Conservation (phyloP, 257 asterid species). For the Solanum bukasovii region DNA sequence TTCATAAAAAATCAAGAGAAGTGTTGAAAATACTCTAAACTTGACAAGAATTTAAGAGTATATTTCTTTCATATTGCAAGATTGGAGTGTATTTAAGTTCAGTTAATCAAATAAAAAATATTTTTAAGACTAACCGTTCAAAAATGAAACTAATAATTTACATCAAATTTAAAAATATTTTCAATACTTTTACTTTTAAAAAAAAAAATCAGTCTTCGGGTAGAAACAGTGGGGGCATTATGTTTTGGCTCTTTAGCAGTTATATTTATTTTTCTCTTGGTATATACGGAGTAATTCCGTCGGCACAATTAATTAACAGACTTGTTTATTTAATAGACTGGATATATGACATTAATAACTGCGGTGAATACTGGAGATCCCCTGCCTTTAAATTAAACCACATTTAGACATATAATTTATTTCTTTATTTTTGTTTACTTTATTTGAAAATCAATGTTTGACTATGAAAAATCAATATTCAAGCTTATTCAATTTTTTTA, state of each 20-base stretch:
- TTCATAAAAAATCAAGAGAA: too few relatives aligned
- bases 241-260: background rate
- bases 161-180: too few relatives aligned
- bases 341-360: background rate
- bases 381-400: background rate
- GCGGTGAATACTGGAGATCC: background rate
- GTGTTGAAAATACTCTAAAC: too few relatives aligned
- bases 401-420: background rate
- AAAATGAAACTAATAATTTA: too few relatives aligned
- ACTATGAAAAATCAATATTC: background rate
- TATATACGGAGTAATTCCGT: background rate
- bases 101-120: background rate
- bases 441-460: background rate
- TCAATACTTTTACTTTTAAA: too few relatives aligned
- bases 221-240: background rate
- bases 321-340: background rate
- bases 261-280: background rate
- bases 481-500: background rate
- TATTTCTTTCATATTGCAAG: too few relatives aligned
- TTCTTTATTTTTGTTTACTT: background rate
- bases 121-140: too few relatives aligned
- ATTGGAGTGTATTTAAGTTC: too few relatives aligned
- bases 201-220: background rate
- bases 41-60: too few relatives aligned
- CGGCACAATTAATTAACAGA: background rate